Evolutionary conservation across 2,329 filamentous ascomycete genomes (phyloP).

Genomic region (Herpotrichia juniperi): DNA sequence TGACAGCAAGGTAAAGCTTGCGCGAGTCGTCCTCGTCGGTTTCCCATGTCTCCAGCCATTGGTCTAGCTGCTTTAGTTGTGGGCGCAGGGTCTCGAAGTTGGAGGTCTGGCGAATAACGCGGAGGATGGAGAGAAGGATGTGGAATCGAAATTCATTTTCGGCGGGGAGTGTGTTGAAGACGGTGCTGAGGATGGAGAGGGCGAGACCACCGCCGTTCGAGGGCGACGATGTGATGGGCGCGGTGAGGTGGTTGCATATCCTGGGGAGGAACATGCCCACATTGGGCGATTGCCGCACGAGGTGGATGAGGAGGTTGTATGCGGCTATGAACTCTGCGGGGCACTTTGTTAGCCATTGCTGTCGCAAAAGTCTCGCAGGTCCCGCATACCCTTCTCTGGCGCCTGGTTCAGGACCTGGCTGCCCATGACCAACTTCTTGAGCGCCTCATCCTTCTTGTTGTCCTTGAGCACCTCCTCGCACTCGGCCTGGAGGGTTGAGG

Average conservation of each 20-base stretch:
- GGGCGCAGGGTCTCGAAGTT: conserved; percentile 82
- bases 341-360: conserved; percentile 29
- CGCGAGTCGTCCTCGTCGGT: conserved; percentile 81
- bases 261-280: conserved; percentile 83
- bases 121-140: conserved; percentile 86
- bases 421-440: conserved; percentile 87
- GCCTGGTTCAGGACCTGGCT: conserved; percentile 79
- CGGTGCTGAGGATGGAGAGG: conserved; percentile 87
- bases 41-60: conserved; percentile 84
- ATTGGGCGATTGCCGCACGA: conserved; percentile 84
- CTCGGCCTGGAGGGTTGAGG: conserved; percentile 61
- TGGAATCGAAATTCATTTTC: conserved; percentile 83
- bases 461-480: conserved; percentile 72
- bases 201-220: conserved; percentile 84
- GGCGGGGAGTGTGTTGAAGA: conserved; percentile 90
- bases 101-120: conserved; percentile 73
- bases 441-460: conserved; percentile 78
- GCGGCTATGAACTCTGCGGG: conserved; percentile 83
- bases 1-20: conserved; percentile 82
- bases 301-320: conserved; percentile 95
- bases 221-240: conserved; percentile 85
- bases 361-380: conserved; percentile 11
- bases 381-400: conserved; percentile 76
- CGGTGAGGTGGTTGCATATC: conserved; percentile 84
- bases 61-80: conserved; percentile 81